Evolutionary conservation across 2,329 filamentous ascomycete genomes (phyloP), one percentile per base, ranked within the genome.

Genomic region (Delphinella strobiligena): DNA sequence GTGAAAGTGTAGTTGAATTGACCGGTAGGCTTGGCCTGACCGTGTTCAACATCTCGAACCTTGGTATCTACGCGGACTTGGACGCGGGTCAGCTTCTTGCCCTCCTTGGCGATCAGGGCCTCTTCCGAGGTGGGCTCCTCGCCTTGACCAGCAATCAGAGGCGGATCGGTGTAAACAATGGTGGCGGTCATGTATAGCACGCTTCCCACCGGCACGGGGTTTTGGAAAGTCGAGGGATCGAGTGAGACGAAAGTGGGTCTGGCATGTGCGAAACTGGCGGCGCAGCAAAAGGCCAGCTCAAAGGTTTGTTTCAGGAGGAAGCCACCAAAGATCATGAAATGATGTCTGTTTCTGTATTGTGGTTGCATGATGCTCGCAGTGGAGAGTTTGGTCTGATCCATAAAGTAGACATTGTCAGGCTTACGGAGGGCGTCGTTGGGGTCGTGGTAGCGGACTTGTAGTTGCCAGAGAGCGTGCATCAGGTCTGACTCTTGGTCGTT

Each of bases 241-340:
- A 84, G 72, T 5, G 75, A 79, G 37, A 85, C 65, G 63, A 85
- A 85, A 12, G 75, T 80, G 2, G 80, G 80, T 3, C 80, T 68
- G 2, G 73, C 70, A 53, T 82, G 79, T 0, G 80, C 74, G 53
- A 83, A 82, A 7, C 75, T 75, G 1, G 80, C 78, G 1, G 78
- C 80, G 51, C 78, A 82, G 55, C 79, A 83, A 60, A 85, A 86
- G 1, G 81, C 80, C 5, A 85, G 68, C 59, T 86, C 81, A 50
- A 84, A 85, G 0, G 79, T 81, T 52, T 82, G 76, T 53, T 82
- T 82, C 9, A 86, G 66, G 9, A 85, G 69, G 54, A 80, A 84
- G 11, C 81, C 81, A 37, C 81, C 81, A 51, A 85, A 86, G 40
- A 86, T 82, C 80, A 84, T 83, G 56, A 81, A 82, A 51, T 81